These are phyloP conservation scores for Arxiozyma slooffiae DNA, from an alignment of 1,139 yeast genomes.

Conservation along the genomic window DNA sequence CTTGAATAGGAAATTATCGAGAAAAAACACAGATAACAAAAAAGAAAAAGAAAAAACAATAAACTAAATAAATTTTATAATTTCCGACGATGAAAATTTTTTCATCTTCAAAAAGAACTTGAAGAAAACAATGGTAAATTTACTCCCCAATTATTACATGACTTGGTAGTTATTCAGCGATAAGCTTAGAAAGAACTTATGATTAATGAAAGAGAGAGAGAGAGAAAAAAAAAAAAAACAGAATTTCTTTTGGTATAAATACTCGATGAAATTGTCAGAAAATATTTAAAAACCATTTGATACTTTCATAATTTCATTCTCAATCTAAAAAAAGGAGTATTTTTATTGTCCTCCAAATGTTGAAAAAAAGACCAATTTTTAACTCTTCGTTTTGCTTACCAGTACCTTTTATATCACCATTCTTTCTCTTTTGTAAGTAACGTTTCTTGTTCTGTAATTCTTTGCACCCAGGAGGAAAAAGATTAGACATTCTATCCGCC, in stretches of 20 bases:
- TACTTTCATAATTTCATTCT: neutral
- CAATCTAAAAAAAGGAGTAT: neutral
- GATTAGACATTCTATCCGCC: neutral
- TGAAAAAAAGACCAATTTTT: slow-evolving; percentile 4
- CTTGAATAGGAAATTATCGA: neutral
- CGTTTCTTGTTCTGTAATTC: neutral
- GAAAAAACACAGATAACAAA: too few species aligned
- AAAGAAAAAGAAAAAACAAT: neutral
- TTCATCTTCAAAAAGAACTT: neutral
- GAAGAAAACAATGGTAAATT: neutral
- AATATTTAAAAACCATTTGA: neutral
- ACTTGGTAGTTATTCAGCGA: neutral
- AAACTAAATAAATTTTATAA: too few species aligned
- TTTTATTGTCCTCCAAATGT: neutral
- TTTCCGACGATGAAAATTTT: neutral
- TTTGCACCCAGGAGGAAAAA: neutral
- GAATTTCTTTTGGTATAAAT: slow-evolving; percentile 11
- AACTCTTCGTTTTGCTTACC: neutral
- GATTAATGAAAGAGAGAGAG: neutral
- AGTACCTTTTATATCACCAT: neutral
- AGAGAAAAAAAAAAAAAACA: too few species aligned
- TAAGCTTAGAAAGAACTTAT: too few species aligned
- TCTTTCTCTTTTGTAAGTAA: neutral
- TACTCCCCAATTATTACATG: neutral
- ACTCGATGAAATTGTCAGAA: slow-evolving; percentile 6